Conservation (phyloP, 1,139 yeast genomes). For the Hansenula sp. region DNA sequence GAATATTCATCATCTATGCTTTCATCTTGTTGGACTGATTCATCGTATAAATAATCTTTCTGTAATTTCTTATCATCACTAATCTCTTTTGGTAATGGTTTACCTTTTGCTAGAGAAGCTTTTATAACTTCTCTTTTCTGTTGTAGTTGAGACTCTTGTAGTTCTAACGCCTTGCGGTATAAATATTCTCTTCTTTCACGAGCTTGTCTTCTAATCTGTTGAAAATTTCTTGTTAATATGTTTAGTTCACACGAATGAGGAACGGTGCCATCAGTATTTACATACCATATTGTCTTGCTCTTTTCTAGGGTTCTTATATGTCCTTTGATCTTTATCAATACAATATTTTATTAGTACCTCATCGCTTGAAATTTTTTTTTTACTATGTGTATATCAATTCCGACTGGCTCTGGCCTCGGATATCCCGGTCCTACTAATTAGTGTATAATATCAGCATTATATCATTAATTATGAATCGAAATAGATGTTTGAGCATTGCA, state of each 20-base stretch:
- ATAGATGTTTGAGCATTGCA: too few relatives aligned
- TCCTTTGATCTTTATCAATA: background rate
- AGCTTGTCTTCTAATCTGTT: slow-evolving; percentile 79
- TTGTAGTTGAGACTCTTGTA: slow-evolving; percentile 82
- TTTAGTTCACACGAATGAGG: background rate
- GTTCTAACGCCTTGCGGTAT: slow-evolving; percentile 81
- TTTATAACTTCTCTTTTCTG: slow-evolving; percentile 85
- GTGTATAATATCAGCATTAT: too few relatives aligned
- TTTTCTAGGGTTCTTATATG: background rate
- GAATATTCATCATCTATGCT: slow-evolving; percentile 85
- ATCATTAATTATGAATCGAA: too few relatives aligned
- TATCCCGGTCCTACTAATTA: too few relatives aligned
- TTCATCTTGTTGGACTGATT: slow-evolving; percentile 48
- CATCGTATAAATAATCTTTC: slow-evolving; percentile 81
- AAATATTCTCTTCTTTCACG: slow-evolving; percentile 93
- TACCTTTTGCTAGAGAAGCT: slow-evolving; percentile 88
- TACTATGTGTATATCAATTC: background rate
- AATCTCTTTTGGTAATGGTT: slow-evolving; percentile 81
- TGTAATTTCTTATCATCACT: slow-evolving; percentile 85
- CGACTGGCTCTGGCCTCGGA: too few relatives aligned
- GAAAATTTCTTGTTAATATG: slow-evolving; percentile 1
- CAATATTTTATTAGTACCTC: background rate
- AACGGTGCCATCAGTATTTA: too few relatives aligned
- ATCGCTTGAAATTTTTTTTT: background rate
- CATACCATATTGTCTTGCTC: background rate